phyloP scores from a whole-genome alignment of 2,329 filamentous ascomycete genomes.

The Boeremia lycopersici region DNA sequence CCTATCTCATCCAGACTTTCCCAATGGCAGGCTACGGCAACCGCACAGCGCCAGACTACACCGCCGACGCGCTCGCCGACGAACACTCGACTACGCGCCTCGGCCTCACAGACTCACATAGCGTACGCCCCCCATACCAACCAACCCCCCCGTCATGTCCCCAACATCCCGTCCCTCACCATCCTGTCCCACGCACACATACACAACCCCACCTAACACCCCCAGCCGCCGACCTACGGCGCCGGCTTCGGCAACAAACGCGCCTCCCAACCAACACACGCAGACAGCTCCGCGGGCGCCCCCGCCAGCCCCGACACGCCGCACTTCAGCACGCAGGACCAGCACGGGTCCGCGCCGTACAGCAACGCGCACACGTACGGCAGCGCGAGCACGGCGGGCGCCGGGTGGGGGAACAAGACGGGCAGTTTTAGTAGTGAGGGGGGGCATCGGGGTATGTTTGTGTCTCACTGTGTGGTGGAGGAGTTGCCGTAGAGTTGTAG shows the following conservation, averaged over 20 bases:
- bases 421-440: conserved; percentile 23
- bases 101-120: conserved; percentile 29
- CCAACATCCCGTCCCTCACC: background rate
- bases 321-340: background rate
- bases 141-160: too few relatives aligned
- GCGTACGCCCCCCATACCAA: background rate
- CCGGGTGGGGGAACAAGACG: conserved; percentile 50
- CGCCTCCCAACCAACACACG: background rate
- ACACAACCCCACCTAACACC: background rate
- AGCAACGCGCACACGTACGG: conserved; percentile 32
- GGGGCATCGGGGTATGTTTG: background rate
- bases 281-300: background rate
- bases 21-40: conserved; percentile 47
- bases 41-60: conserved; percentile 34
- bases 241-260: conserved; percentile 14
- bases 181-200: background rate
- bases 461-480: too few relatives aligned
- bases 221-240: conserved; percentile 9
- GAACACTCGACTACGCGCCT: conserved; percentile 40
- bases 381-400: conserved; percentile 42
- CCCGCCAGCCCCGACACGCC: background rate
- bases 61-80: conserved; percentile 20
- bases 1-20: background rate
- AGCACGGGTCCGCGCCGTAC: conserved; percentile 32
- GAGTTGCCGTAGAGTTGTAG: too few relatives aligned